Base-by-base conservation (phyloP, 495 filamentous ascomycete genomes). In the Penicillium chermesinum region DNA sequence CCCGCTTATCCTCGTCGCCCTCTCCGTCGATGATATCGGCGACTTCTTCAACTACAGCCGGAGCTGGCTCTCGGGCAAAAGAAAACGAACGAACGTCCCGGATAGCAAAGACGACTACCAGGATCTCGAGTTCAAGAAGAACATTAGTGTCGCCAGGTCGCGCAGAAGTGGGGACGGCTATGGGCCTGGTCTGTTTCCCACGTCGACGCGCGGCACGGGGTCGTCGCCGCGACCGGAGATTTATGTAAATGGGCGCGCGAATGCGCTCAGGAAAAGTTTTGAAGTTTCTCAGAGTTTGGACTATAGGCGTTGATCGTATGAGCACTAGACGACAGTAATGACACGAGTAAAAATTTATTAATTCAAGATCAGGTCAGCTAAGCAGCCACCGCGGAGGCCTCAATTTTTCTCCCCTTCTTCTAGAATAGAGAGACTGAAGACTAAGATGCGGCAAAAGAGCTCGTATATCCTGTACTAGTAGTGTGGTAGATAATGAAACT, bases 1-100 rank as follows among this genome's bases (percentile, higher is more conserved):
- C 35, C 81, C 81, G 0, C 60, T 86, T 12, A 76, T 86, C 21
- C 54, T 74, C 4, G 61, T 85, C 14, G 82, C 83, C 0, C 69
- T 86, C 17, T 65, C 71, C 0, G 58, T 85, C 2, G 78, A 80
- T 32, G 76, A 80, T 49, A 77, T 85, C 36, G 70, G 75, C 3
- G 58, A 65, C 42, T 64, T 54, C n/a, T 65, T 62, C 44, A 48
- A 57, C 9, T 54, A 57, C n/a, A 34, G 57, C n/a, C 56, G 58
- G 9, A 46, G 54, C 32, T 69, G 65, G 65, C 38, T 63, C 10
- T 58, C 51, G 37, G 38, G 12, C 1, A 18, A 14, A 38, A 48
- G 18, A 41, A 40, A 0, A 41, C 18, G 44, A 46, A 7, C 44
- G 30, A 5, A 30, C n/a, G n/a, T n/a, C n/a, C n/a, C n/a, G n/a